Conservation (phyloP, 352 stramenopile genomes). For the Pythium aphanidermatum region DNA sequence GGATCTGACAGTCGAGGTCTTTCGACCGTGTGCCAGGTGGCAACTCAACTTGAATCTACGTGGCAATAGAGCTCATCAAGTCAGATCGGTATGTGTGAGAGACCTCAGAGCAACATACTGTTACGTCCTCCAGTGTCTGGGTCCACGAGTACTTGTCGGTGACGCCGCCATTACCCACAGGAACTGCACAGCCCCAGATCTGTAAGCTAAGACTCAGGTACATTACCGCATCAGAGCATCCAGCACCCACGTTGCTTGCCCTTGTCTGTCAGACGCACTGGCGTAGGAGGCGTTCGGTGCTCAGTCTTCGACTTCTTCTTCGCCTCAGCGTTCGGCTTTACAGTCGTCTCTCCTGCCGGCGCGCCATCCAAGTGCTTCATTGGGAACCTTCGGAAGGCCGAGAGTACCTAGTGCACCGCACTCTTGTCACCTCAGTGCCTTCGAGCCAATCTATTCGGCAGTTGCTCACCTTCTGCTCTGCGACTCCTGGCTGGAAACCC, state of each 20-base stretch:
- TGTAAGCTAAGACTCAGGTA: not conserved
- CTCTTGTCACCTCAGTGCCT: not conserved
- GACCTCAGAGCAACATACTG: slow-evolving; percentile 33
- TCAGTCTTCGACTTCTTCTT: not conserved
- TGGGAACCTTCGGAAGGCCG: slow-evolving; percentile 61
- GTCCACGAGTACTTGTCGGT: slow-evolving; percentile 95
- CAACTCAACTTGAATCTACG: slow-evolving; percentile 82
- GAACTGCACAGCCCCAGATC: too few relatives aligned
- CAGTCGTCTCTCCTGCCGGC: not conserved
- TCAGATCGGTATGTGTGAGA: too few relatives aligned
- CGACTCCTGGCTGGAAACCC: slow-evolving; percentile 57
- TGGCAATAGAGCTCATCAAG: not conserved
- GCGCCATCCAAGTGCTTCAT: slow-evolving; percentile 43
- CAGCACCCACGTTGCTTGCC: slow-evolving; percentile 62
- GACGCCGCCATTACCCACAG: slow-evolving; percentile 86
- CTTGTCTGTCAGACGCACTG: slow-evolving; percentile 34
- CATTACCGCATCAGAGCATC: not conserved
- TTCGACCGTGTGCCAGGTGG: slow-evolving; percentile 83
- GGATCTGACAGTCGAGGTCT: slow-evolving; percentile 90
- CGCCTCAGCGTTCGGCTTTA: not conserved
- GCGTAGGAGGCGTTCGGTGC: not conserved
- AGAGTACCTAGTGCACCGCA: slow-evolving; percentile 29
- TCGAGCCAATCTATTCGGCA: not conserved
- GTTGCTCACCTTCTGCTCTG: slow-evolving; percentile 39
- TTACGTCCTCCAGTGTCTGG: slow-evolving; percentile 96